These are phyloP conservation scores for Xylaria palmicola DNA, from an alignment of 495 filamentous ascomycete species.

Conservation along the genomic window DNA sequence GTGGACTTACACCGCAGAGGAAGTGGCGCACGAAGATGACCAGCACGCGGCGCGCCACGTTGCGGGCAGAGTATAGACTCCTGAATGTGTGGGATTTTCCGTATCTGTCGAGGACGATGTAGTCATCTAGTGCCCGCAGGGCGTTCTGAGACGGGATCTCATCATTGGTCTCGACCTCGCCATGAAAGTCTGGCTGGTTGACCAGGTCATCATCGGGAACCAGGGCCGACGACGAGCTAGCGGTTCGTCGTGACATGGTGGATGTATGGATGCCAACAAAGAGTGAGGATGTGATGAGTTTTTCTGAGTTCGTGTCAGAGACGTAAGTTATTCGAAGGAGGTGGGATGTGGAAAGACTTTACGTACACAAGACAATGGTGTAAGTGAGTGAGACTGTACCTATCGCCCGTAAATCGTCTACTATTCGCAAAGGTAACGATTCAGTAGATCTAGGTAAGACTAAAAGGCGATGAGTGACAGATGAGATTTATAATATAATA, in stretches of 20 bases:
- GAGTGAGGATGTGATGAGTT: neutral
- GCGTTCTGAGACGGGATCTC: constrained; percentile 50
- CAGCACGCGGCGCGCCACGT: constrained; percentile 57
- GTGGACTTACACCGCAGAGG: constrained; percentile 74
- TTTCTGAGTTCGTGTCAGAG: neutral
- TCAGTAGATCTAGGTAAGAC: too few relatives aligned
- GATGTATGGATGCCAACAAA: too few relatives aligned
- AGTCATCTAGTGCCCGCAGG: constrained; percentile 51
- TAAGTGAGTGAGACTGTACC: too few relatives aligned
- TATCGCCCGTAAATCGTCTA: too few relatives aligned
- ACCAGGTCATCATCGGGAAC: neutral
- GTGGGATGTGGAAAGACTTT: neutral
- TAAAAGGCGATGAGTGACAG: too few relatives aligned
- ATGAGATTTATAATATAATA: too few relatives aligned
- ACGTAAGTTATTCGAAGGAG: neutral
- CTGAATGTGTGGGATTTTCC: constrained; percentile 65
- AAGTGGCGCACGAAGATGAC: constrained; percentile 87
- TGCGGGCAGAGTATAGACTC: constrained; percentile 61
- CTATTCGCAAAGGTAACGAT: too few relatives aligned
- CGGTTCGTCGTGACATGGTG: too few relatives aligned
- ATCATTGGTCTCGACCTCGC: constrained; percentile 50
- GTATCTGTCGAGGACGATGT: constrained; percentile 62
- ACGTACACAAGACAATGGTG: neutral
- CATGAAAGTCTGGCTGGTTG: constrained; percentile 44
- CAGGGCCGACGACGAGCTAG: neutral